Percentiles rank a stretch among this genome's conserved stretches.
These are phyloP conservation scores for Talaromyces pinophilus DNA, from an alignment of 2,329 filamentous ascomycete genomes.

Conservation along the genomic window DNA sequence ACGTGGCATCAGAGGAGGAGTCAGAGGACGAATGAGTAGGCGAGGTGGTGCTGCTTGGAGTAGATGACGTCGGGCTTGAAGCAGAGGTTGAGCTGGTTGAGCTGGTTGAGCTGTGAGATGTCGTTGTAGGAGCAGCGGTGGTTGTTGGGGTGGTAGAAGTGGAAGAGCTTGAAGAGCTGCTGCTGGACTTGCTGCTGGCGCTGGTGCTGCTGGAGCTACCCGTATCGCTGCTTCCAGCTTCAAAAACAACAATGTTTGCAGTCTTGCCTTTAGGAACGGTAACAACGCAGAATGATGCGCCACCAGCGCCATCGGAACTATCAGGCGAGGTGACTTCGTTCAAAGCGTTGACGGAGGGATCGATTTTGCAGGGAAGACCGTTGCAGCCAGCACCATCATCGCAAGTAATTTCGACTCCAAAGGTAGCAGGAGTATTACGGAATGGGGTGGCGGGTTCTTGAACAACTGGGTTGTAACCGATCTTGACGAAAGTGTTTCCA, in stretches of 20 bases:
- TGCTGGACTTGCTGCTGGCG: constrained; percentile 26
- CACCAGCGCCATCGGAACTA: constrained; percentile 64
- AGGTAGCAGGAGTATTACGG: constrained; percentile 61
- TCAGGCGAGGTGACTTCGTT: constrained; percentile 60
- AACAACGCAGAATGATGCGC: constrained; percentile 72
- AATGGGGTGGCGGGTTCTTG: constrained; percentile 56
- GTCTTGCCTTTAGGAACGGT: constrained; percentile 67
- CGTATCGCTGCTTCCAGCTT: constrained; percentile 41
- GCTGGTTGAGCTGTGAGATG: constrained; percentile 25
- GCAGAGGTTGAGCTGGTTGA: constrained; percentile 21
- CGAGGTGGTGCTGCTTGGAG: constrained; percentile 2
- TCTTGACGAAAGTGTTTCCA: constrained; percentile 71
- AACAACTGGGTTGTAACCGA: constrained; percentile 78
- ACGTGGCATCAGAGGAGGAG: constrained; percentile 13
- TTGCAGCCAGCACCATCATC: constrained; percentile 62
- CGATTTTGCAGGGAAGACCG: constrained; percentile 72
- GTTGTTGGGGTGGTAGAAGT: constrained; percentile 22
- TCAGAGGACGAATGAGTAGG: constrained; percentile 16
- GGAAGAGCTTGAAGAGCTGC: constrained; percentile 10
- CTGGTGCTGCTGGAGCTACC: constrained; percentile 15
- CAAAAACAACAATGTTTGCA: constrained; percentile 67
- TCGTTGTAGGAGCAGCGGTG: constrained; percentile 26
- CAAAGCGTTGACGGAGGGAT: constrained; percentile 58
- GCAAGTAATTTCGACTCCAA: constrained; percentile 71
- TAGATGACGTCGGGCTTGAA: constrained; percentile 27